Base-by-base conservation (phyloP, 1,284 basidiomycete genomes). In the Gomphus bonarii region DNA sequence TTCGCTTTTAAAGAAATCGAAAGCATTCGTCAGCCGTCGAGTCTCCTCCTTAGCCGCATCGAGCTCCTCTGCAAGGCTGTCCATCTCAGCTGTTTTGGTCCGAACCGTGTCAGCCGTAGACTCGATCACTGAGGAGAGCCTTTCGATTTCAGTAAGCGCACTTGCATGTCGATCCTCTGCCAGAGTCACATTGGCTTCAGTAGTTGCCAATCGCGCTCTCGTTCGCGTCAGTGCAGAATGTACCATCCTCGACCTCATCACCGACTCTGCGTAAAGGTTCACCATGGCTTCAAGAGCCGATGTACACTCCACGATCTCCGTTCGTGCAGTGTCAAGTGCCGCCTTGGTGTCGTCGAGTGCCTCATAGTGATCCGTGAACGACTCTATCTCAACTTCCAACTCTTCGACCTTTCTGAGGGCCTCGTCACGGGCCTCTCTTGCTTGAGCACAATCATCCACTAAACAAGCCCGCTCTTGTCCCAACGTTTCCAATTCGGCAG, bases 391-490 rank as follows among this genome's bases (percentile, higher is more conserved):
- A n/a, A 73, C 69, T 59, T 78, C 77, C 7, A 72, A 63, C 43
- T 65, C 65, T 54, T 77, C 76, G 48, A 69, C 64, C 62, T 65
- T 66, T 57, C 66, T 65, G 54, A 82, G 65, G 4, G 85, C 81
- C 18, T 75, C 73, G 65, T 89, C 82, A 49, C 87, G 75, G 25
- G 82, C 76, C 59, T 84, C 82, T 54, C 86, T 73, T 4, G 85
- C 84, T 58, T 81, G 81, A 11, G 81, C 80, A 63, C 87, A 89
- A 64, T 89, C 87, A 61, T 88, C 85, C 0, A 90, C 78, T 84
- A 89, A 87, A 3, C 85, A 82, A 51, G 78, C 78, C 66, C 84
- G 86, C 70, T 87, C 77, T 2, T 79, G 75, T 33, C 70, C 73
- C 57, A 81, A 70, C 54, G 77, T 75, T 63, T 88, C 87, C 59